These are phyloP conservation scores for Byssochlamys sp. DNA, from an alignment of 2,329 filamentous ascomycete species.

Conservation along the genomic window DNA sequence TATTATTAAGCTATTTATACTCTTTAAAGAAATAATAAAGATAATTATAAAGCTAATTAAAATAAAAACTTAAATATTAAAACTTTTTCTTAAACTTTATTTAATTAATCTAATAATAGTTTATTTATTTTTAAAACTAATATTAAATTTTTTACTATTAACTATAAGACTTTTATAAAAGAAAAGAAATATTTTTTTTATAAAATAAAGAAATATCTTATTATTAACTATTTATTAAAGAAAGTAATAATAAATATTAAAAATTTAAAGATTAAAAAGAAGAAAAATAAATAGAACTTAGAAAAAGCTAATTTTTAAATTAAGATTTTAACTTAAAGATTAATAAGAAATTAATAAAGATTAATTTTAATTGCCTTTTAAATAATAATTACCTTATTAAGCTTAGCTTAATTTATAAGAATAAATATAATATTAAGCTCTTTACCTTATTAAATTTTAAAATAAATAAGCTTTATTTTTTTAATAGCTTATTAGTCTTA, in stretches of 20 bases:
- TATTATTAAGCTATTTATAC: not conserved
- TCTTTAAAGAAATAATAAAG: not conserved
- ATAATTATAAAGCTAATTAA: not conserved
- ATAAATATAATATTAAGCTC: too few species aligned
- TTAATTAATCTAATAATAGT: not conserved
- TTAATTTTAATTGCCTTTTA: not conserved
- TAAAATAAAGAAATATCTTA: not conserved
- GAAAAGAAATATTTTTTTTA: not conserved
- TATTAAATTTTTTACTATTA: not conserved
- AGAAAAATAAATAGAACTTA: not conserved
- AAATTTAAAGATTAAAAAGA: too few species aligned
- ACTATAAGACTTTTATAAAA: too few species aligned
- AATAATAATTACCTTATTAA: not conserved
- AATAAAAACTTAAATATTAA: not conserved
- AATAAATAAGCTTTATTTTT: too few species aligned
- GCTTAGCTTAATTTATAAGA: too few species aligned
- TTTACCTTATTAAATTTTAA: too few species aligned
- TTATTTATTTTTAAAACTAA: too few species aligned
- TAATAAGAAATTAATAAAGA: not conserved
- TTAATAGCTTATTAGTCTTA: too few species aligned
- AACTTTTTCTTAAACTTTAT: not conserved
- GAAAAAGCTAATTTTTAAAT: not conserved
- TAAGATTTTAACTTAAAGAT: not conserved
- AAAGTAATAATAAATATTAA: too few species aligned
- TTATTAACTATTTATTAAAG: not conserved